Evolutionary conservation across 768 basidiomycete species (phyloP), one percentile per base, ranked within the genome.

Genomic region (Rhizopogon roseolus): DNA sequence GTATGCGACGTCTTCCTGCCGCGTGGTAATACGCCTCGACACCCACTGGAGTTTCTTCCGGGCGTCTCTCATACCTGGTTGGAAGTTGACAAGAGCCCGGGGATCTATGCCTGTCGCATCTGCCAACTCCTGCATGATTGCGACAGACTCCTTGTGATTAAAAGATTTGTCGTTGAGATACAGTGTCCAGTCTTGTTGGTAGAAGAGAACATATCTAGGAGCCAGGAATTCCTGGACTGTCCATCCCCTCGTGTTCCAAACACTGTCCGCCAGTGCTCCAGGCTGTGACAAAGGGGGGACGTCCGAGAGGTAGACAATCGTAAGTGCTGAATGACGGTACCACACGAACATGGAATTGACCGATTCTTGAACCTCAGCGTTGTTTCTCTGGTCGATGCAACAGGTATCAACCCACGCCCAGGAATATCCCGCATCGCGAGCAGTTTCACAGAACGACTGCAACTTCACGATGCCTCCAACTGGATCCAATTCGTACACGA

Each of bases 161-260:
- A 22, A n/a, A 11, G 17, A 32, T 29, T 11, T 4, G 22, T 48
- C 29, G 8, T n/a, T 34, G 29, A 48, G 36, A n/a, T 36, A 48
- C 6, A 62, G 36, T 1, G 55, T 61, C 64, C 64, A 66, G 6
- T 14, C 32, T 49, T 53, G 57, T 48, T 52, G 62, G 54, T 66
- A 66, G 56, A 66, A 65, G 29, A 63, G 65, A 54, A 67, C 57
- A 13, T 59, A 44, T 49, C 56, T 67, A 16, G 64, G 57, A 4
- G 63, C 65, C n/a, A 66, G 16, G 60, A 62, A 52, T 46, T 66
- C 64, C 37, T 66, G 64, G 27, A 66, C 56, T 3, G 64, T 66
- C 65, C 64, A 66, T 3, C 63, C 64, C 37, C 64, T 57, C 9
- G 46, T 59, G 8, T 59, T 55, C 64, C 64, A 66, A 11, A n/a